These are phyloP conservation scores for Puccinia novopanici DNA, from an alignment of 1,284 basidiomycete genomes.

Conservation along the genomic window DNA sequence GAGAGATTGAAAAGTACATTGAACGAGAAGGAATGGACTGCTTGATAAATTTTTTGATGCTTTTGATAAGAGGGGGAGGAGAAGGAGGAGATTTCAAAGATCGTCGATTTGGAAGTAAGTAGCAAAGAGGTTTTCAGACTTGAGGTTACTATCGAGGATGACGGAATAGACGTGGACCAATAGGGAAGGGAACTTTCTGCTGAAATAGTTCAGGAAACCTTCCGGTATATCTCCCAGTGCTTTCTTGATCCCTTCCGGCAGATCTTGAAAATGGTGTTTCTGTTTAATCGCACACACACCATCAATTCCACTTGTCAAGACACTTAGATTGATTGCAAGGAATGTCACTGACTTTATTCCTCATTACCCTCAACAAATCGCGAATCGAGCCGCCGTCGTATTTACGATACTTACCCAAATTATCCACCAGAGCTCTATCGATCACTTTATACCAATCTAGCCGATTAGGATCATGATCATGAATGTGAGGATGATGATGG, in stretches of 20 bases:
- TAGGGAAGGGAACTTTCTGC: constrained; percentile 80
- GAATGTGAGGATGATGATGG: not conserved
- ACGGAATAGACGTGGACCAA: constrained; percentile 89
- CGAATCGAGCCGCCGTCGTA: constrained; percentile 88
- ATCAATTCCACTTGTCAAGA: not conserved
- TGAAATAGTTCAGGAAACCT: constrained; percentile 90
- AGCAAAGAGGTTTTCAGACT: constrained; percentile 23
- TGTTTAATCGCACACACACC: constrained; percentile 57
- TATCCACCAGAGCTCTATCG: constrained; percentile 87
- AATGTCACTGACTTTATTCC: constrained; percentile 88
- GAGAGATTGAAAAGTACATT: too few species aligned
- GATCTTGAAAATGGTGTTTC: constrained; percentile 98
- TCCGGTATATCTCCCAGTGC: constrained; percentile 85
- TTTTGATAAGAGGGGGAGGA: too few species aligned
- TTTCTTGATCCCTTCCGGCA: constrained; percentile 83
- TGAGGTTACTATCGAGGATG: constrained; percentile 61
- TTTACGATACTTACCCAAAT: constrained; percentile 92
- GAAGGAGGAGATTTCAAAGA: not conserved
- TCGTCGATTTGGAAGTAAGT: constrained; percentile 30
- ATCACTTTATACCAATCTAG: constrained; percentile 80
- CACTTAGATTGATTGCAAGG: too few species aligned
- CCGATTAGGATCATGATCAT: not conserved
- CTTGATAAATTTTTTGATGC: too few species aligned
- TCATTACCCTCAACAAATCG: constrained; percentile 83
- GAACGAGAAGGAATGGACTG: too few species aligned